A percentile compares a stretch with the other conserved stretches of the same genome.
phyloP scores from a whole-genome alignment of 345 rosid species.

The Gossypium ekmanianum region DNA sequence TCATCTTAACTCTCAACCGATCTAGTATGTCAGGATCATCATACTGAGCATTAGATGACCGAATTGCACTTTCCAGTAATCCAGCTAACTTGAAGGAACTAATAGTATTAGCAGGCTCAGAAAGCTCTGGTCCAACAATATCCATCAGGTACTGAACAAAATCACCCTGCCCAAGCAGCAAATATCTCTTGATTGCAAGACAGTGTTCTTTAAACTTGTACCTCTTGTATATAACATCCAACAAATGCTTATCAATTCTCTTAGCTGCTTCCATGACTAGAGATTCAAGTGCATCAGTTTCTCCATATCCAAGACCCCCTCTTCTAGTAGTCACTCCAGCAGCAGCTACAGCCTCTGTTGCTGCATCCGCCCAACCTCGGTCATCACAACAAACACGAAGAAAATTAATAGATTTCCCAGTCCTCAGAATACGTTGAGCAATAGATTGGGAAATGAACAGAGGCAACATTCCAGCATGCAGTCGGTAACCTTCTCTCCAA shows the following conservation, averaged over 20 bases:
- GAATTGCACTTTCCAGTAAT: constrained; percentile 82
- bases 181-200: constrained; percentile 89
- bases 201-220: constrained; percentile 92
- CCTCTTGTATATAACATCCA: constrained; percentile 76
- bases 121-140: constrained; percentile 80
- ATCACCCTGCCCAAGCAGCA: constrained; percentile 96
- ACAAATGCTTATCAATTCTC: constrained; percentile 86
- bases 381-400: constrained; percentile 69
- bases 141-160: constrained; percentile 59
- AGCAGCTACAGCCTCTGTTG: constrained; percentile 85
- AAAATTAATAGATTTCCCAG: constrained; percentile 95
- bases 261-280: constrained; percentile 89
- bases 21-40: constrained; percentile 87
- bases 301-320: constrained; percentile 95
- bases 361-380: constrained; percentile 98
- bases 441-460: constrained; percentile 85
- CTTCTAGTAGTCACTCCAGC: constrained; percentile 88
- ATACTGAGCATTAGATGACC: constrained; percentile 97
- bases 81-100: constrained; percentile 96
- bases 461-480: constrained; percentile 53
- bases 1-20: constrained; percentile 87
- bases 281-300: constrained; percentile 94
- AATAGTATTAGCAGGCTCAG: constrained; percentile 94
- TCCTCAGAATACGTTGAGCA: constrained; percentile 87
- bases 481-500: constrained; percentile 97